Evolutionary conservation across 129 eudicot species (phyloP).

Genomic region (Deinandra increscens): DNA sequence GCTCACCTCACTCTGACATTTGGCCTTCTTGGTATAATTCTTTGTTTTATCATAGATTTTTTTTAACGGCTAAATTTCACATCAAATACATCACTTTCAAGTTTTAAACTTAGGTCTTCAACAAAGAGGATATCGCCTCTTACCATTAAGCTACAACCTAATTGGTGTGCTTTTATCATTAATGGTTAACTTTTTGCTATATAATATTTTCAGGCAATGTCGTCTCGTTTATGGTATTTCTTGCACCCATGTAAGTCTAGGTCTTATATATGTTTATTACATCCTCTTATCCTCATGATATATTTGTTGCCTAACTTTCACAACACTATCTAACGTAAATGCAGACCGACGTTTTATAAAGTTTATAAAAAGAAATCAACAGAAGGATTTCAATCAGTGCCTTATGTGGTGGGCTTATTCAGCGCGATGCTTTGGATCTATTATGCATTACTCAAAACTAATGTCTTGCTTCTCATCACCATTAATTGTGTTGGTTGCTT

Average conservation of each 20-base stretch:
- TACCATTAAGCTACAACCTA: no score
- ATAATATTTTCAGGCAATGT: conserved; percentile 44
- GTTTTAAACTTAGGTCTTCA: no score
- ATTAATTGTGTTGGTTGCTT: conserved; percentile 61
- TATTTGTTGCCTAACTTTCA: not conserved
- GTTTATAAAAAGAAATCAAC: conserved; percentile 74
- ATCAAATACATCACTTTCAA: no score
- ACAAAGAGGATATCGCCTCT: no score
- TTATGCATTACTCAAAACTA: conserved; percentile 53
- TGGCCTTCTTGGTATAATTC: conserved; percentile 21
- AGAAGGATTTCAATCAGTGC: conserved; percentile 63
- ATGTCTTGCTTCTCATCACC: conserved; percentile 56
- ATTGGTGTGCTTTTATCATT: not conserved
- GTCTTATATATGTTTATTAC: not conserved
- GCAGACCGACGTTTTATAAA: conserved; percentile 66
- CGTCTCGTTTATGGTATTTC: conserved; percentile 60
- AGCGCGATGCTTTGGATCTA: conserved; percentile 73
- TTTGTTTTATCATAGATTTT: no score
- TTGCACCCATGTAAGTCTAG: conserved; percentile 63
- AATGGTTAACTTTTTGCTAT: not conserved
- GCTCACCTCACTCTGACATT: conserved; percentile 29
- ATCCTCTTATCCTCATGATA: not conserved
- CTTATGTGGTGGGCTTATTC: conserved; percentile 67
- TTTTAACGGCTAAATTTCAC: no score
- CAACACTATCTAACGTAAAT: not conserved